Evolutionary conservation across 768 basidiomycete genomes (phyloP).

Genomic region (Steccherinum ochraceum): DNA sequence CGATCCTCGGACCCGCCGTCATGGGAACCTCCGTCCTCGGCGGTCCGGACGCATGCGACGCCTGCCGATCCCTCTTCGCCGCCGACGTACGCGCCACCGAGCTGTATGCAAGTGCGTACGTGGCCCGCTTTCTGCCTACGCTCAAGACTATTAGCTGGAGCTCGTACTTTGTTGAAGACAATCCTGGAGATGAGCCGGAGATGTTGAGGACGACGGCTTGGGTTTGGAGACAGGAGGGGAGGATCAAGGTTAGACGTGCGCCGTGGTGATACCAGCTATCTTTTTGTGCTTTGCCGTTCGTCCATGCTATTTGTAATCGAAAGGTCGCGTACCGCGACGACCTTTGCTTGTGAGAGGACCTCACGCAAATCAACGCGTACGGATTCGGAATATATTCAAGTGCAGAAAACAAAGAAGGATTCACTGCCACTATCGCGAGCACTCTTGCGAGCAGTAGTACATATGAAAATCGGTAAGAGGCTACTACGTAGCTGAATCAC

Average conservation of each 20-base stretch:
- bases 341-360: too few species aligned
- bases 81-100: constrained; percentile 36
- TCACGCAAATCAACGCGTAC: too few species aligned
- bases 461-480: too few species aligned
- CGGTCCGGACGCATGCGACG: constrained; percentile 25
- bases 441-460: too few species aligned
- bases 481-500: too few species aligned
- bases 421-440: too few species aligned
- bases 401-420: too few species aligned
- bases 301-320: too few species aligned
- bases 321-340: too few species aligned
- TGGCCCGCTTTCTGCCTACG: constrained; percentile 39
- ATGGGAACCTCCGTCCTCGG: constrained; percentile 7
- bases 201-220: constrained; percentile 32
- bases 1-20: constrained; percentile 1
- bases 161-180: constrained; percentile 32
- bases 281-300: too few species aligned
- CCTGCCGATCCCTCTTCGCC: constrained; percentile 28
- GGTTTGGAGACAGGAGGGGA: constrained; percentile 33
- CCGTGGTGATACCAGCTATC: constrained; percentile 26
- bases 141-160: constrained; percentile 46
- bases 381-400: too few species aligned
- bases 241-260: constrained; percentile 35
- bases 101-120: constrained; percentile 37
- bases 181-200: constrained; percentile 8